Base-by-base conservation (phyloP, 306 rosid genomes). In the Dalbergia cultrata region DNA sequence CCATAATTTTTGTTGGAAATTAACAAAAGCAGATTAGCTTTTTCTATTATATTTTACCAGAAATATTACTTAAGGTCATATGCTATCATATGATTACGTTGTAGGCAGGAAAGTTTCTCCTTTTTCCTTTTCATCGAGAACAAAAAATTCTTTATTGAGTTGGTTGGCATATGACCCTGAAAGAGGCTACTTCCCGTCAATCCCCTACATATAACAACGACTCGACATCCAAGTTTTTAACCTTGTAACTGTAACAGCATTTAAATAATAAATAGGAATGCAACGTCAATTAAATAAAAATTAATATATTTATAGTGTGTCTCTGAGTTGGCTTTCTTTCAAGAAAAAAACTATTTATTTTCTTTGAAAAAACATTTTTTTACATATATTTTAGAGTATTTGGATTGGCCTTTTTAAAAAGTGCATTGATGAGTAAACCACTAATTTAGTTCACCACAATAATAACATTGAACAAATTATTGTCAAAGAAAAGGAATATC, bases 71-170 rank as follows among this genome's bases (percentile, higher is more conserved):
- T 33, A 14, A 45, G 67, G 0, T 39, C 26, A 54, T 13, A 37
- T 21, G 57, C 18, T 50, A 26, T 64, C 10, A 52, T 52, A 57
- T 76, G 62, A 52, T 18, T 34, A 34, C 50, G 34, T 34, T 76
- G 16, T 17, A 17, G 17, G 64, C 53, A 68, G 16, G 52, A 16
- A 63, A 63, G 21, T 8, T 12, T 31, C 7, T 8, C 17, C 14
- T 1, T 61, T 31, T 17, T 13, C 9, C 22, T 53, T 17, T 6
- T 34, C 9, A 7, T 6, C 5, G 5, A 47, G 13, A 47, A 47
- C 7, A 16, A 43, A 43, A 43, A 43, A 14, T 72, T 5, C 6
- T 41, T 22, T 59, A 5, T 47, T 45, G 62, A 35, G 14, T 31
- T 75, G 33, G 72, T 63, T 49, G 45, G 49, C 19, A 6, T 22